phyloP scores from a whole-genome alignment of 768 basidiomycete species.

The Macrolepiota fuliginosa region DNA sequence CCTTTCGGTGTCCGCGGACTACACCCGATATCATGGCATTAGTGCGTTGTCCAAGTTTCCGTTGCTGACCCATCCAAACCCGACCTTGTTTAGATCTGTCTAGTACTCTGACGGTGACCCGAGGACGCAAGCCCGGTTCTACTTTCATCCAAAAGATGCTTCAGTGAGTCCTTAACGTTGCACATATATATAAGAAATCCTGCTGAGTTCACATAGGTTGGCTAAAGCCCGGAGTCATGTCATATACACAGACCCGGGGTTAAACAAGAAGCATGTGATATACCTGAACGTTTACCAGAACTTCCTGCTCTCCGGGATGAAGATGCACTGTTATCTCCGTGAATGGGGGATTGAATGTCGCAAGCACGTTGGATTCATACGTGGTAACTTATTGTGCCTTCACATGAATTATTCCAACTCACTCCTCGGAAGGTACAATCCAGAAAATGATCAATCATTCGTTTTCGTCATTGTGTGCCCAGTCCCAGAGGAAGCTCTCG shows the following conservation, averaged over 20 bases:
- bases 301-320: conserved; percentile 79
- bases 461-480: conserved; percentile 49
- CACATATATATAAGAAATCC: background rate
- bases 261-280: conserved; percentile 63
- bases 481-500: conserved; percentile 33
- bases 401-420: background rate
- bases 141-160: conserved; percentile 73
- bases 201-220: conserved; percentile 38
- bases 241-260: conserved; percentile 71
- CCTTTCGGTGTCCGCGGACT: conserved; percentile 80
- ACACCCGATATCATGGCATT: conserved; percentile 59
- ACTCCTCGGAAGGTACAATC: conserved; percentile 51
- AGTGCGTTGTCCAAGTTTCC: conserved; percentile 38
- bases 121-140: conserved; percentile 60
- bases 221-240: conserved; percentile 74
- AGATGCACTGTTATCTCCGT: conserved; percentile 80
- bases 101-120: conserved; percentile 71
- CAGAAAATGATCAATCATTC: conserved; percentile 57
- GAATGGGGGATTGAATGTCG: conserved; percentile 49
- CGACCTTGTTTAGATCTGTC: conserved; percentile 41
- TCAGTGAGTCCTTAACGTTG: conserved; percentile 42
- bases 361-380: conserved; percentile 49
- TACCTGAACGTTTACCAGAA: conserved; percentile 87
- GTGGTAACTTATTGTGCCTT: conserved; percentile 39
- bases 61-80: background rate